Base-by-base conservation (phyloP, 768 basidiomycete genomes). In the Leccinum obscurum region DNA sequence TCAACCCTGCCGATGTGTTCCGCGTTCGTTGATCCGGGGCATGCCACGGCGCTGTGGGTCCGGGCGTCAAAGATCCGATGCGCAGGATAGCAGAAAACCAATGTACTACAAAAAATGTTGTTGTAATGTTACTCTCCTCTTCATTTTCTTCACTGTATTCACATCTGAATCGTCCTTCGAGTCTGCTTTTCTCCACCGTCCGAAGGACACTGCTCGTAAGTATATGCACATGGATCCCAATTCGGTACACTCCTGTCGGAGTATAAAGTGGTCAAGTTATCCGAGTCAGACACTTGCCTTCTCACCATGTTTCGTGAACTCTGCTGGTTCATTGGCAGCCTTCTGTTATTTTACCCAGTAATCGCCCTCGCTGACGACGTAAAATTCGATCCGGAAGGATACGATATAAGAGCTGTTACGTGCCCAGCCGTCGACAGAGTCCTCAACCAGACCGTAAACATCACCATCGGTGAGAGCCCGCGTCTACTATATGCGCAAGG, bases 391-490 rank as follows among this genome's bases (percentile, higher is more conserved):
- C 81, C 81, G 0, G 63, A 68, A 22, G 65, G 71, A 4, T 81
- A 81, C 55, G 2, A 55, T 3, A 73, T 77, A 59, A 69, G 63
- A 22, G 66, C 68, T 0, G 78, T 73, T 4, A 68, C 64, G 5
- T 85, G 85, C 65, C 66, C 73, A 51, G 81, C 82, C 3, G 56
- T 76, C 3, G 78, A 79, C 59, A 77, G 82, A 48, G 66, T 68
- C 52, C 69, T 76, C 58, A 61, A 58, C 5, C 50, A 64, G 52
- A 26, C 54, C 6, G 73, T 81, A 15, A 69, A 80, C 51, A 78
- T 86, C 24, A 59, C 76, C 13, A 76, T 86, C 3, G 76, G 85
- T 85, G 61, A 58, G 82, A 50, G 39, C n/a, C n/a, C 10, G 7
- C 35, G 39, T 46, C 13, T 59, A 56, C 13, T 59, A 56, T 56